Base-by-base conservation (phyloP, 2,329 filamentous ascomycete genomes). In the Zymoseptoria tritici region DNA sequence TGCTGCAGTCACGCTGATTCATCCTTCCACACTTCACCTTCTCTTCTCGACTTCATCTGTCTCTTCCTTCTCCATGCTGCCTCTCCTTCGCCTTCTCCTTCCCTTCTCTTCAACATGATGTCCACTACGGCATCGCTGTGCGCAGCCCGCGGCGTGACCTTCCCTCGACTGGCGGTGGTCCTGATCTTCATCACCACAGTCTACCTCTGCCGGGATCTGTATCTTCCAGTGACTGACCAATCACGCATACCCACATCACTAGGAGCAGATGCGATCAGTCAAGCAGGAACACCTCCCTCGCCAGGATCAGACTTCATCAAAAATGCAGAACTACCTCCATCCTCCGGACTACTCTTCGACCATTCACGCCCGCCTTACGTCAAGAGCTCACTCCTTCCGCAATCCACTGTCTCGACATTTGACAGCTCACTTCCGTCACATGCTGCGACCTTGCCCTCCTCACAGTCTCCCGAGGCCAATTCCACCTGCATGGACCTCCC, bases 161-260 rank as follows among this genome's bases (percentile, higher is more conserved):
- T 67, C 21, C 53, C 49, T 26, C 67, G 67, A 50, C 26, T 70
- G 13, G 61, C 62, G 52, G 46, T 67, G 58, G 64, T 68, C 60
- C 64, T 69, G 51, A 55, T 66, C 9, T 19, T 69, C 49, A 31
- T 70, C 7, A 58, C 67, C 52, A 64, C 60, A 22, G 46, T 70
- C 9, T 67, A 65, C 57, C 60, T 70, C 11, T 64, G 68, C 42
- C 66, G 66, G 54, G 66, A 69, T 58, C 62, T 63, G 31, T 69
- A 66, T 66, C 55, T 69, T 31, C 66, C 68, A 9, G 49, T 57
- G 22, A 52, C 36, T 36, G 42, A 24, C 36, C 24, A 22, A 9
- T 49, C 57, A 55, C 2, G 13, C 46, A 22, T 49, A 53, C 22
- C 53, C 56, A 19, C 24, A 61, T 19, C 1, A 60, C 57, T 36